Percentiles rank a stretch among this genome's conserved stretches.
Evolutionary conservation across 495 filamentous ascomycete genomes (phyloP).

Genomic region (Chaetomium cochliodes): DNA sequence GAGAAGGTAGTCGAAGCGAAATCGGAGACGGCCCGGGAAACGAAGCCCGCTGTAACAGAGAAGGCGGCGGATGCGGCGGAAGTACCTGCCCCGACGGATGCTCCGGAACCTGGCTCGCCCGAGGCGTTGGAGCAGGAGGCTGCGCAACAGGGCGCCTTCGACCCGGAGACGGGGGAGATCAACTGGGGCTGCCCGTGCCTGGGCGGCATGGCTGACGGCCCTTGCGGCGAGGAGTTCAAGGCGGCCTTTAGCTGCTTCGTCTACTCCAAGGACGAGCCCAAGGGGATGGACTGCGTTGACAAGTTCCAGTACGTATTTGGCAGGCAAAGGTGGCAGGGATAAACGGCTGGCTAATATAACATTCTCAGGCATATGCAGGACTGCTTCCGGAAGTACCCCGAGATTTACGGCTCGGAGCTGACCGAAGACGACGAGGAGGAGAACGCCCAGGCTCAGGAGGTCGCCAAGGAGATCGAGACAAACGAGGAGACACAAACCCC

Average conservation of each 20-base stretch:
- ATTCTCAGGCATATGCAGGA: conserved; percentile 81
- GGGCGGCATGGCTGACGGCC: conserved; percentile 95
- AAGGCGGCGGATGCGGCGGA: conserved; percentile 30
- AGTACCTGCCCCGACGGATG: conserved; percentile 11
- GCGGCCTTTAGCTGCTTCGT: conserved; percentile 97
- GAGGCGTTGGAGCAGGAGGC: conserved; percentile 78
- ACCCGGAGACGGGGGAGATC: conserved; percentile 98
- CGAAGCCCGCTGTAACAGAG: conserved; percentile 18
- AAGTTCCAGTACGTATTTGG: conserved; percentile 75
- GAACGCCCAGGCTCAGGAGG: conserved; percentile 18
- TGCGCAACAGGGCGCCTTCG: conserved; percentile 83
- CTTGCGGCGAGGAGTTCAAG: conserved; percentile 92
- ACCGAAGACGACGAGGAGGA: conserved; percentile 72
- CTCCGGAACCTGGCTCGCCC: conserved; percentile 34
- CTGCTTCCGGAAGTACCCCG: conserved; percentile 89
- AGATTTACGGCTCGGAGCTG: conserved; percentile 87
- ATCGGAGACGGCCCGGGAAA: conserved; percentile 22
- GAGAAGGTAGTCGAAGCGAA: not conserved
- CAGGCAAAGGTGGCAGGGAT: not conserved
- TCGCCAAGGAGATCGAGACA: conserved; percentile 19
- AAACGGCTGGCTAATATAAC: conserved; percentile 27
- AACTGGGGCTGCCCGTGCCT: conserved; percentile 99
- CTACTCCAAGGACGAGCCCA: conserved; percentile 89
- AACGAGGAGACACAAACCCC: conserved; percentile 14
- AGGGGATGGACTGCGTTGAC: conserved; percentile 97